Evolutionary conservation across 495 filamentous ascomycete species (phyloP).

Genomic region (Penicillium coprophilum): DNA sequence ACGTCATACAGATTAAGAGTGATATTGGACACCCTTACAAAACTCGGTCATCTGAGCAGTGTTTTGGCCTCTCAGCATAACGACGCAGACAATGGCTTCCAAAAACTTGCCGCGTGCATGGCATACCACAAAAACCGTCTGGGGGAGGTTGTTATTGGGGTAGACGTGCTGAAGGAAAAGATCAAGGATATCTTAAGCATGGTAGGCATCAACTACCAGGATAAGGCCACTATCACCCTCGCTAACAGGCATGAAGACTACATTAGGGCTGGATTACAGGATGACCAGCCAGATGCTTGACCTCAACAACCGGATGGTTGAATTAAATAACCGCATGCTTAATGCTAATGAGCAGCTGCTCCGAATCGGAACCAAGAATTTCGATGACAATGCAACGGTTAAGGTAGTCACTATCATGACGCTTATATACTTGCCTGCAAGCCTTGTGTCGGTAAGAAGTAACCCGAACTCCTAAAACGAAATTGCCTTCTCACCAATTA

Average conservation of each 20-base stretch:
- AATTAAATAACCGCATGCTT: conserved; percentile 14
- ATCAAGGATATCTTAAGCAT: conserved; percentile 20
- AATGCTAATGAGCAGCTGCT: conserved; percentile 36
- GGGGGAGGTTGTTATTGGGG: conserved; percentile 15
- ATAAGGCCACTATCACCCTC: conserved; percentile 13
- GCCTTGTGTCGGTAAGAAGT: conserved; percentile 40
- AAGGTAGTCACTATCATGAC: conserved; percentile 42
- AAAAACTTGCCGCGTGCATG: conserved; percentile 3
- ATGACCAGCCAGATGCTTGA: conserved; percentile 13
- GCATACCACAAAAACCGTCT: conserved; percentile 11
- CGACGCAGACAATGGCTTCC: background rate
- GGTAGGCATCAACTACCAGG: conserved; percentile 5
- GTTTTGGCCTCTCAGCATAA: conserved; percentile 3
- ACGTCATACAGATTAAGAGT: conserved; percentile 5
- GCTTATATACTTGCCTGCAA: conserved; percentile 42
- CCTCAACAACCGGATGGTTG: conserved; percentile 27
- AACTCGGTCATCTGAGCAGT: conserved; percentile 11
- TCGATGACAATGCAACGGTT: conserved; percentile 37
- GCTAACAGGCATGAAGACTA: conserved; percentile 22
- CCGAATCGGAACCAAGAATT: conserved; percentile 33
- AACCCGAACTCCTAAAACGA: background rate
- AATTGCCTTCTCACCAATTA: background rate
- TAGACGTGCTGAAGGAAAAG: conserved; percentile 17
- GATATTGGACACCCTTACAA: conserved; percentile 12
- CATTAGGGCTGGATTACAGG: conserved; percentile 23